Conservation (phyloP, 495 filamentous ascomycete species). For the Symbiotaphrina buchneri region DNA sequence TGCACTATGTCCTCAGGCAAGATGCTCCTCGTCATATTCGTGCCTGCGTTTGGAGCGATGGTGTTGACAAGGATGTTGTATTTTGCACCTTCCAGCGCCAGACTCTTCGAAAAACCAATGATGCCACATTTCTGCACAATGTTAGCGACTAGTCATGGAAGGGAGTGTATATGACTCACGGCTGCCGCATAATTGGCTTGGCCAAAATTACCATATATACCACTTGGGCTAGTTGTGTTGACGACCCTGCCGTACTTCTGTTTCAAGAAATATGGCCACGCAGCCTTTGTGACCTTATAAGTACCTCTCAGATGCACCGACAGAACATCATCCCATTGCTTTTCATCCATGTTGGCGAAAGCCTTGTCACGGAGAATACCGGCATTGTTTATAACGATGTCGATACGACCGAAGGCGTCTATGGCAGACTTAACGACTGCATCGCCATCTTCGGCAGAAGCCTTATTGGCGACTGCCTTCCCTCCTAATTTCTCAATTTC, state of each 20-base stretch:
- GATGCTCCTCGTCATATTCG: constrained; percentile 84
- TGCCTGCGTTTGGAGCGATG: constrained; percentile 93
- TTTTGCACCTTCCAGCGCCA: constrained; percentile 84
- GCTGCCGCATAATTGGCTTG: constrained; percentile 96
- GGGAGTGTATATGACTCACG: constrained; percentile 20
- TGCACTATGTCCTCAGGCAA: constrained; percentile 96
- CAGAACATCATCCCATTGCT: constrained; percentile 79
- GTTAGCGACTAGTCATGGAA: neutral
- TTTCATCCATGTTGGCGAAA: constrained; percentile 93
- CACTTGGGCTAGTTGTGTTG: constrained; percentile 90
- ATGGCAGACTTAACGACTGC: constrained; percentile 81
- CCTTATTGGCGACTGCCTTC: constrained; percentile 83
- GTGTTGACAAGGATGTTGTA: constrained; percentile 99
- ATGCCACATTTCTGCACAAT: constrained; percentile 59
- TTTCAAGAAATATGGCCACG: constrained; percentile 94
- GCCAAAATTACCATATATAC: constrained; percentile 98
- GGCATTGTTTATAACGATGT: constrained; percentile 92
- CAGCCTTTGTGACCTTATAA: constrained; percentile 93
- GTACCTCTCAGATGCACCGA: constrained; percentile 86
- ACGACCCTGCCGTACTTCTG: constrained; percentile 96
- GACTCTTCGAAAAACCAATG: constrained; percentile 77
- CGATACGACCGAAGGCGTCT: constrained; percentile 81
- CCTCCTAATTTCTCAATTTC: constrained; percentile 85
- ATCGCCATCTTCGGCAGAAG: constrained; percentile 83
- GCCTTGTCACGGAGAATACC: constrained; percentile 96